These are phyloP conservation scores for Entoloma clypeatum DNA, from an alignment of 1,284 basidiomycete genomes.

Conservation along the genomic window DNA sequence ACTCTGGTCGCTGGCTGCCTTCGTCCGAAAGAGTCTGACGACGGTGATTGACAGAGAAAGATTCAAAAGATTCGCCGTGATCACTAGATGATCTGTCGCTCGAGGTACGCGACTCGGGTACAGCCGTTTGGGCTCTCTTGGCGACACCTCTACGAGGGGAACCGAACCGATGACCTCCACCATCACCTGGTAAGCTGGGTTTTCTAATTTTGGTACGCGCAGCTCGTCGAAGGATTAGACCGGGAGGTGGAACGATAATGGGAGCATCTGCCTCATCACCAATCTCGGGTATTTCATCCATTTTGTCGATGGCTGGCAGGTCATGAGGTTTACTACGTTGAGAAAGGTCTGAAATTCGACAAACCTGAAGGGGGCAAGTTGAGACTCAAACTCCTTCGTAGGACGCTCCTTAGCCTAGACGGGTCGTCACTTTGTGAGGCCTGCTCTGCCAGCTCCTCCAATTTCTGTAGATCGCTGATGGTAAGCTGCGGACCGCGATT, in stretches of 20 bases:
- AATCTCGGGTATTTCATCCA: slow-evolving; percentile 63
- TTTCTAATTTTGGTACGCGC: slow-evolving; percentile 96
- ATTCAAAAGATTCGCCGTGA: slow-evolving; percentile 48
- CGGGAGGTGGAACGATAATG: slow-evolving; percentile 84
- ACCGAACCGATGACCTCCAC: slow-evolving; percentile 77
- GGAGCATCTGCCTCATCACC: slow-evolving; percentile 83
- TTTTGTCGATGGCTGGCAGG: slow-evolving; percentile 55
- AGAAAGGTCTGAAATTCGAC: slow-evolving; percentile 31
- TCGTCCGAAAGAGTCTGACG: slow-evolving; percentile 48
- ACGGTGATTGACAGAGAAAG: slow-evolving; percentile 26
- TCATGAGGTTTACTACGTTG: slow-evolving; percentile 17
- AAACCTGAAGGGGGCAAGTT: slow-evolving; percentile 82
- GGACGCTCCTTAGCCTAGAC: slow-evolving; percentile 73
- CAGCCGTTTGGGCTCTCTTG: slow-evolving; percentile 32
- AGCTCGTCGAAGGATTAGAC: slow-evolving; percentile 85
- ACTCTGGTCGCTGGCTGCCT: slow-evolving; percentile 51
- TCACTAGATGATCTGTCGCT: slow-evolving; percentile 69
- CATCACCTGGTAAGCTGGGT: slow-evolving; percentile 71
- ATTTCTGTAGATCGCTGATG: slow-evolving; percentile 86
- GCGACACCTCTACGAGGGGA: slow-evolving; percentile 46
- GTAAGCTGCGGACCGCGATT: slow-evolving; percentile 74
- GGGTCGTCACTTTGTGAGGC: slow-evolving; percentile 83
- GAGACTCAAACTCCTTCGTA: slow-evolving; percentile 86
- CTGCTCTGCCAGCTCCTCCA: slow-evolving; percentile 91
- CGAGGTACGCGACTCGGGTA: slow-evolving; percentile 46